Evolutionary conservation across 768 basidiomycete species (phyloP), one percentile per base, ranked within the genome.

Genomic region (Mycena leptocephala): DNA sequence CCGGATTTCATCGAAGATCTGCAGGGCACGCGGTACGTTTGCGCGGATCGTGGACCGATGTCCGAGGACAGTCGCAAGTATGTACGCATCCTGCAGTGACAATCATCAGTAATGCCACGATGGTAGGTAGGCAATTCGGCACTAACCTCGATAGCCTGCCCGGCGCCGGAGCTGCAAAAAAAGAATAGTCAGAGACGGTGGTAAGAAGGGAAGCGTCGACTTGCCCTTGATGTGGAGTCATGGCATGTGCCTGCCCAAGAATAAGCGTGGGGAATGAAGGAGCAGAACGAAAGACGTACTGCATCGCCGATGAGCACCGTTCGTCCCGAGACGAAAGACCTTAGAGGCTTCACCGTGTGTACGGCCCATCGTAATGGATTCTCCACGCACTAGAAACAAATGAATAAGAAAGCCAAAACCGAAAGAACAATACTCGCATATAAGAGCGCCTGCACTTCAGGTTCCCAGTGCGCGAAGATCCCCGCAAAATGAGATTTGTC

Each of bases 351-450:
- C 3, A 92, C 84, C 5, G 86, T 89, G 79, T 94, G 91, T 35
- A 95, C 88, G 0, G 92, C 92, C 94, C 94, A 95, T 43, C 90
- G 84, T 28, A 87, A 83, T 2, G 90, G 87, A 58, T 84, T 86
- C 5, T 90, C 88, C 26, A 90, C 85, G 76, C 91, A 91, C 93
- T 94, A 64, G 30, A 59, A 43, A 4, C 24, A 76, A 55, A 75
- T 77, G 59, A 35, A 35, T 26, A 68, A 18, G 14, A 76, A 46
- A 28, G 77, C 64, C 22, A 11, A 65, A 61, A 41, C 32, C 53
- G 24, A 5, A 20, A 43, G 59, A 51, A 59, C 20, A 56, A 8
- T 14, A 82, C 85, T 75, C 66, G 92, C 94, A 83, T 90, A 84
- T 22, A 95, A 79, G 0, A 95, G 80, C 1, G 87, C 86, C 77